phyloP scores from a whole-genome alignment of 371 early-diverging fungal genomes.

The Rhizopus microsporus region DNA sequence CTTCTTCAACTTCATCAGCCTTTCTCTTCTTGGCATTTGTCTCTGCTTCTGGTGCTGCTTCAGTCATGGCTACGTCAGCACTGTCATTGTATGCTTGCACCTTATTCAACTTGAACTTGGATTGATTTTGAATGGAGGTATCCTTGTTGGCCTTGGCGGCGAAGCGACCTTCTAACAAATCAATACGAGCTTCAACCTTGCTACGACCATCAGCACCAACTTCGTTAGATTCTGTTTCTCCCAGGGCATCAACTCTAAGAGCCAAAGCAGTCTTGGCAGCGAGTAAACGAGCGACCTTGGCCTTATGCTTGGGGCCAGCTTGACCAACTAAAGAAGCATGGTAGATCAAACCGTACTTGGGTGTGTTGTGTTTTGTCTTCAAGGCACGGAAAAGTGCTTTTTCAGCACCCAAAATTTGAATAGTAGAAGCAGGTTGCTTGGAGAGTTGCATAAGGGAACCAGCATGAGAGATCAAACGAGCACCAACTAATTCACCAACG shows the following conservation, averaged over 20 bases:
- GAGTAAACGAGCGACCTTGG: slow-evolving; percentile 90
- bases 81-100: slow-evolving; percentile 40
- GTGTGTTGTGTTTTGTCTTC: slow-evolving; percentile 94
- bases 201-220: slow-evolving; percentile 84
- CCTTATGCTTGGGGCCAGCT: slow-evolving; percentile 86
- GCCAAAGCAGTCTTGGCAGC: slow-evolving; percentile 93
- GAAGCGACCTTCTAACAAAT: slow-evolving; percentile 78
- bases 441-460: slow-evolving; percentile 91
- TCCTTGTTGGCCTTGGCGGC: slow-evolving; percentile 53
- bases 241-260: slow-evolving; percentile 94
- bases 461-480: slow-evolving; percentile 90
- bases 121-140: slow-evolving; percentile 66
- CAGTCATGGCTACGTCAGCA: slow-evolving; percentile 42
- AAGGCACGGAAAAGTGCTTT: slow-evolving; percentile 97
- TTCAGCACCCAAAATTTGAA: slow-evolving; percentile 98
- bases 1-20: slow-evolving; percentile 50
- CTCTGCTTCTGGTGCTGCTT: slow-evolving; percentile 26
- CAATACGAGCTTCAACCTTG: slow-evolving; percentile 85
- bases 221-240: slow-evolving; percentile 81
- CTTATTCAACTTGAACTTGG: slow-evolving; percentile 65
- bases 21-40: slow-evolving; percentile 42
- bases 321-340: slow-evolving; percentile 90
- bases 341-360: slow-evolving; percentile 97
- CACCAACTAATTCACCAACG: slow-evolving; percentile 92
- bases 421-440: slow-evolving; percentile 93